Evolutionary conservation across 2,329 filamentous ascomycete genomes (phyloP), one percentile per base, ranked within the genome.

Genomic region (Monosporascus sp.): DNA sequence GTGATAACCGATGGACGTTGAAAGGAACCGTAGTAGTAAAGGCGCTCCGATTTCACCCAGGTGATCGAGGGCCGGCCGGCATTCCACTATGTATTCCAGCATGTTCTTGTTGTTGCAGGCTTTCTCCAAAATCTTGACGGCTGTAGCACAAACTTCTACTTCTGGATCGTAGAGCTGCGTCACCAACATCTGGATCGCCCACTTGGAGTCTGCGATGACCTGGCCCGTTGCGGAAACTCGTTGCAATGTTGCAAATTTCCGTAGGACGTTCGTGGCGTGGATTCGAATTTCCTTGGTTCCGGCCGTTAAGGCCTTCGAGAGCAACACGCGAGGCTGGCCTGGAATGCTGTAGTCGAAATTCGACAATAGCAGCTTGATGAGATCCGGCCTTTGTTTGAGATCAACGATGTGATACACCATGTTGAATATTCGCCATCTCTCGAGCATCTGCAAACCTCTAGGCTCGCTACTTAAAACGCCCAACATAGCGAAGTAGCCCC

Each of bases 401-500:
- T 97, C 93, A 53, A 97, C 82, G 56, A 99, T 96, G 70, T 97
- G 94, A 68, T 99, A 99, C 79, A 97, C 95, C 90, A 99, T 99
- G 70, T 97, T 97, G 73, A 97, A 92, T 80, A 99, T 95, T 62
- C 91, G 90, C 93, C 94, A 97, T 62, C 90, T 80, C 68, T 97
- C 93, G 65, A 99, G 82, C 73, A 99, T 93, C 56, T 88, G 84
- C 24, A 97, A 78, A 0, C 94, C 94, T 61, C 87, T 89, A 0
- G 81, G 74, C 63, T 96, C 90, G 50, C 86, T 86, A 62, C 88
- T 97, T 53, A 99, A 73, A 11, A 90, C 85, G 7, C 94, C 95
- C 2, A 99, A 75, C 77, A 99, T 90, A 15, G 91, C 84, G 68
- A 99, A 96, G 69, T 99, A 99, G 11, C 95, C 95, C 17, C 89